phyloP scores from a whole-genome alignment of 129 eudicot species.

The Apium graveolens region DNA sequence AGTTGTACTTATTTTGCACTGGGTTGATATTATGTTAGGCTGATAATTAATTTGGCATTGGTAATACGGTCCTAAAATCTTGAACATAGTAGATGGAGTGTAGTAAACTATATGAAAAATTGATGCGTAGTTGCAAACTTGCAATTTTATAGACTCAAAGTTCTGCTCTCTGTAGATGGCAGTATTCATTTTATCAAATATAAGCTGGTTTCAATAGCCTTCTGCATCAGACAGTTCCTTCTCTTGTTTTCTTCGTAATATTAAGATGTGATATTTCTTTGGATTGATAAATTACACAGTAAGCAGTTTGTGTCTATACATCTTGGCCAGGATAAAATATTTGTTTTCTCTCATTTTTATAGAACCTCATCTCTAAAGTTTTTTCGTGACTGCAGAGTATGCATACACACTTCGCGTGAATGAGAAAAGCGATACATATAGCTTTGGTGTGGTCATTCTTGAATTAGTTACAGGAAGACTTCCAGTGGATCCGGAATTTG shows the following conservation, averaged over 20 bases:
- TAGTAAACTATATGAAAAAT: not conserved
- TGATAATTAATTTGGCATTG: not conserved
- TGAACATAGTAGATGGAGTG: not conserved
- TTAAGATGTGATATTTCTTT: not conserved
- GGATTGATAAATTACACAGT: not conserved
- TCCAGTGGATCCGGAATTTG: constrained; percentile 91
- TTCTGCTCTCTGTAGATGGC: not conserved
- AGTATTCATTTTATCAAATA: not conserved
- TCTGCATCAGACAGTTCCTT: not conserved
- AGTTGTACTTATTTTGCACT: not conserved
- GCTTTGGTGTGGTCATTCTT: constrained; percentile 85
- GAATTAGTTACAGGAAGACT: constrained; percentile 85
- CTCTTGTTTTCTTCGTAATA: not conserved
- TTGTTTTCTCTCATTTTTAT: not conserved
- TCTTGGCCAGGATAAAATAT: not conserved
- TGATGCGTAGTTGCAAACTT: not conserved
- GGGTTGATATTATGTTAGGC: constrained; percentile 3
- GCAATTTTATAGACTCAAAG: not conserved
- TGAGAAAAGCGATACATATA: constrained; percentile 93
- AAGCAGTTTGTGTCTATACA: not conserved
- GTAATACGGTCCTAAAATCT: not conserved
- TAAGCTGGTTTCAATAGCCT: not conserved
- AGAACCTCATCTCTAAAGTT: not conserved
- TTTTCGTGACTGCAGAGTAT: constrained; percentile 48
- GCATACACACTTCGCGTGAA: constrained; percentile 96